A percentile compares a stretch with the other conserved stretches of the same genome.
Conservation (phyloP, 495 filamentous ascomycete species). For the Xylaria bambusicola region DNA sequence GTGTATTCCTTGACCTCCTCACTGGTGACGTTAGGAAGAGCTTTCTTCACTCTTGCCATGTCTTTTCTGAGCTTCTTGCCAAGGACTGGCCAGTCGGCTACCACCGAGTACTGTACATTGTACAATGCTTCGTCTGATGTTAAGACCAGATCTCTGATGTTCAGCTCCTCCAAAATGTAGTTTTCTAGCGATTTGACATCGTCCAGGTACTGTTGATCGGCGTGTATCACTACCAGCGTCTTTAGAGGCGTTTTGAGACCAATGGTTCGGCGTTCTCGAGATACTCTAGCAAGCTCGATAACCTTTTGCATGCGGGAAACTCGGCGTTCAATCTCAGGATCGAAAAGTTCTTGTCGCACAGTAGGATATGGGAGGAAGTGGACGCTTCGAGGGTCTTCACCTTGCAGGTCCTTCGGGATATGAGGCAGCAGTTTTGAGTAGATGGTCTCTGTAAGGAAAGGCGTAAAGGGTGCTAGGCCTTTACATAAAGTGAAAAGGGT, state of each 20-base stretch:
- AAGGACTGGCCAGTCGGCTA: slow-evolving; percentile 88
- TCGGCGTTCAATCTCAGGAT: slow-evolving; percentile 79
- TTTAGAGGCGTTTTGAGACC: slow-evolving; percentile 89
- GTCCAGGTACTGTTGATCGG: slow-evolving; percentile 77
- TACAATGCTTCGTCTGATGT: slow-evolving; percentile 87
- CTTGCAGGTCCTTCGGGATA: slow-evolving; percentile 55
- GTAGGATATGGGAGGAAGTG: slow-evolving; percentile 92
- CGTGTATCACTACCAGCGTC: slow-evolving; percentile 86
- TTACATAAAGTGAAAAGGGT: slow-evolving; percentile 87
- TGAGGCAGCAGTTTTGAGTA: slow-evolving; percentile 83
- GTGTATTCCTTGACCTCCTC: slow-evolving; percentile 73
- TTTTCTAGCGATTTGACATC: slow-evolving; percentile 81
- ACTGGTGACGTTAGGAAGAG: slow-evolving; percentile 75
- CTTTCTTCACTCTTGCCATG: slow-evolving; percentile 85
- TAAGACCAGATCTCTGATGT: slow-evolving; percentile 81
- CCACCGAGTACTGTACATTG: slow-evolving; percentile 84
- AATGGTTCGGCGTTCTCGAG: slow-evolving; percentile 80
- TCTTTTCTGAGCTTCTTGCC: slow-evolving; percentile 98
- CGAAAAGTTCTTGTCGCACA: slow-evolving; percentile 83
- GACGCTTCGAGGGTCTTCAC: slow-evolving; percentile 76
- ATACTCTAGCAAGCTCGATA: slow-evolving; percentile 84
- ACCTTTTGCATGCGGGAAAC: slow-evolving; percentile 93
- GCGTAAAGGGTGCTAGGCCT: slow-evolving; percentile 90
- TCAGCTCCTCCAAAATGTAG: slow-evolving; percentile 90
- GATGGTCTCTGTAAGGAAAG: slow-evolving; percentile 94